phyloP scores from a whole-genome alignment of 1,284 basidiomycete genomes.

The Ganoderma sp. region DNA sequence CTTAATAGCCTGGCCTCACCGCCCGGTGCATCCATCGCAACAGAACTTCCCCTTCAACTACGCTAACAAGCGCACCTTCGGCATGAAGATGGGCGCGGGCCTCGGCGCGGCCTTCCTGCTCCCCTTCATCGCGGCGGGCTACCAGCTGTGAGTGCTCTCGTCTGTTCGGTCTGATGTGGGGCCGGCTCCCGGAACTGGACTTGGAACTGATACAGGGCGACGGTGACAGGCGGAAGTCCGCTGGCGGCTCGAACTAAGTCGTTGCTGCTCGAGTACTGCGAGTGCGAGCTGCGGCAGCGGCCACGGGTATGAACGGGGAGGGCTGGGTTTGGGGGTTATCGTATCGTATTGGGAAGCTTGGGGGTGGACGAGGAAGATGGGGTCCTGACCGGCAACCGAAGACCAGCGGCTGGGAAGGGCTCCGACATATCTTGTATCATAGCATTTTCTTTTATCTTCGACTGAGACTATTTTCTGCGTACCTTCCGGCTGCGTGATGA shows the following conservation, averaged over 20 bases:
- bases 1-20: not conserved
- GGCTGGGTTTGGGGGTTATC: not conserved
- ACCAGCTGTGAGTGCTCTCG: conserved; percentile 38
- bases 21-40: not conserved
- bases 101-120: conserved; percentile 35
- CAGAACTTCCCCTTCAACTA: conserved; percentile 43
- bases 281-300: conserved; percentile 32
- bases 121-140: conserved; percentile 39
- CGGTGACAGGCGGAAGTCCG: conserved; percentile 34
- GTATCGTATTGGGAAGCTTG: not conserved
- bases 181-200: conserved; percentile 29
- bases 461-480: not conserved
- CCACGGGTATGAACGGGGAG: conserved; percentile 24
- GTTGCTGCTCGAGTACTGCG: conserved; percentile 33
- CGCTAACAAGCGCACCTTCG: conserved; percentile 35
- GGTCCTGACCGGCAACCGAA: not conserved
- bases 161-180: not conserved
- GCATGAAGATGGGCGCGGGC: conserved; percentile 33
- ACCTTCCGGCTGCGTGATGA: not conserved
- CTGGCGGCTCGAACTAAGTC: conserved; percentile 32
- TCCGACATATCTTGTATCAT: conserved; percentile 1
- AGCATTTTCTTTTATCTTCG: not conserved
- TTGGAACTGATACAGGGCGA: conserved; percentile 32
- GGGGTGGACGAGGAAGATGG: not conserved
- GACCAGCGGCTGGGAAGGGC: not conserved